Evolutionary conservation across 2,329 filamentous ascomycete genomes (phyloP).

Genomic region (Parastagonospora nodorum): DNA sequence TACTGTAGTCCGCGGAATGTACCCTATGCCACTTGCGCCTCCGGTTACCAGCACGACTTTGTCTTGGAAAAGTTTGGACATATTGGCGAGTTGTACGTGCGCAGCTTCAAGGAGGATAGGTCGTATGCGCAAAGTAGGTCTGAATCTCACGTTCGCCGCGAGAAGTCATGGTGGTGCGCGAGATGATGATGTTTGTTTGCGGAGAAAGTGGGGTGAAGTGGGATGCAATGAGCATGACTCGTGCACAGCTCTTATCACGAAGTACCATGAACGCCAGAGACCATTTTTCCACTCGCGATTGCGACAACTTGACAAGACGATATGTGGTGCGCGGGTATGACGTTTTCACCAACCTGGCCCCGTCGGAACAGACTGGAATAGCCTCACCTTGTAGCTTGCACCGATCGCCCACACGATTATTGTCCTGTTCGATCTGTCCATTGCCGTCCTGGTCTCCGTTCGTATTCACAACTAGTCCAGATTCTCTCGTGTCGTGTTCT

Average conservation of each 20-base stretch:
- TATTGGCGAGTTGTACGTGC: slow-evolving; percentile 5
- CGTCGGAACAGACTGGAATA: too few species aligned
- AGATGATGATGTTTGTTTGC: slow-evolving; percentile 17
- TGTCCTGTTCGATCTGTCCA: too few species aligned
- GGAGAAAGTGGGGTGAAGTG: slow-evolving; percentile 44
- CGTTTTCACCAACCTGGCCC: too few species aligned
- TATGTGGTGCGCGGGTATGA: too few species aligned
- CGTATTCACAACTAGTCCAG: too few species aligned
- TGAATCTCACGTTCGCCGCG: neutral
- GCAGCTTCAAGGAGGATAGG: neutral
- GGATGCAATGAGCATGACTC: slow-evolving; percentile 38
- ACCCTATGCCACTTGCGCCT: slow-evolving; percentile 54
- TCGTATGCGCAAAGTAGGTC: neutral
- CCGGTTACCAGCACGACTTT: slow-evolving; percentile 40
- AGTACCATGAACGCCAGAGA: too few species aligned
- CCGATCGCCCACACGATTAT: too few species aligned
- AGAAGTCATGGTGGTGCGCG: slow-evolving; percentile 11
- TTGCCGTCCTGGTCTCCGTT: too few species aligned
- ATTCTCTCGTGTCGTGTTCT: too few species aligned
- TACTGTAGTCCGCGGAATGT: slow-evolving; percentile 3
- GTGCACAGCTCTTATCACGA: slow-evolving; percentile 17
- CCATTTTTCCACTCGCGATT: too few species aligned
- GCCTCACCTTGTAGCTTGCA: too few species aligned
- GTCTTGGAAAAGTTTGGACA: slow-evolving; percentile 36
- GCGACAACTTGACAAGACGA: too few species aligned